Evolutionary conservation across 495 filamentous ascomycete genomes (phyloP).

Genomic region (Echria macrotheca): DNA sequence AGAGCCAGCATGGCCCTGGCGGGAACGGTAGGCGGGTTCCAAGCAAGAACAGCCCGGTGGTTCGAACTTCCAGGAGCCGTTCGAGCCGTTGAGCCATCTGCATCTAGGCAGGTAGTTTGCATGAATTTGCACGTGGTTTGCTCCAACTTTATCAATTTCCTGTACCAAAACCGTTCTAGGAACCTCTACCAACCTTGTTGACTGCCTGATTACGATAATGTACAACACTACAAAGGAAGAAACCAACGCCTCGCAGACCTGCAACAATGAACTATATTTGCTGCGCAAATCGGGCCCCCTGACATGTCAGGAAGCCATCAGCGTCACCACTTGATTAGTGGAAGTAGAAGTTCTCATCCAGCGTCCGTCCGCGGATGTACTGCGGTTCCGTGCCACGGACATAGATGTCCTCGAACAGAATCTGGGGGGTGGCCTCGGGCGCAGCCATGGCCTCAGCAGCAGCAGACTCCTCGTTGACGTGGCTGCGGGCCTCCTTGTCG

Average conservation of each 20-base stretch:
- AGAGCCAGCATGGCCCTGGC: too few relatives aligned
- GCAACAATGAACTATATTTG: too few relatives aligned
- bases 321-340: conserved; percentile 17
- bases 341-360: conserved; percentile 92
- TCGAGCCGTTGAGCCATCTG: too few relatives aligned
- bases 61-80: background rate
- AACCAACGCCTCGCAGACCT: background rate
- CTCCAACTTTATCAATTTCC: too few relatives aligned
- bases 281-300: too few relatives aligned
- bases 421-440: conserved; percentile 70
- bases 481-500: conserved; percentile 81
- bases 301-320: background rate
- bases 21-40: too few relatives aligned
- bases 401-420: conserved; percentile 96
- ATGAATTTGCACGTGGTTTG: too few relatives aligned
- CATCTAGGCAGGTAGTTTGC: too few relatives aligned
- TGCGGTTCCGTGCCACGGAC: conserved; percentile 83
- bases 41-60: too few relatives aligned
- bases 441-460: conserved; percentile 78
- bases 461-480: conserved; percentile 86
- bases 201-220: conserved; percentile 11
- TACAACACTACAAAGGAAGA: conserved; percentile 7
- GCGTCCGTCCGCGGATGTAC: conserved; percentile 82
- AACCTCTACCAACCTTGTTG: conserved; percentile 6
- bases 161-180: conserved; percentile 5